A percentile compares a stretch with the other conserved stretches of the same genome.
These are phyloP conservation scores for Nicotiana tomentosiformis DNA, from an alignment of 257 asterid genomes.

Conservation along the genomic window DNA sequence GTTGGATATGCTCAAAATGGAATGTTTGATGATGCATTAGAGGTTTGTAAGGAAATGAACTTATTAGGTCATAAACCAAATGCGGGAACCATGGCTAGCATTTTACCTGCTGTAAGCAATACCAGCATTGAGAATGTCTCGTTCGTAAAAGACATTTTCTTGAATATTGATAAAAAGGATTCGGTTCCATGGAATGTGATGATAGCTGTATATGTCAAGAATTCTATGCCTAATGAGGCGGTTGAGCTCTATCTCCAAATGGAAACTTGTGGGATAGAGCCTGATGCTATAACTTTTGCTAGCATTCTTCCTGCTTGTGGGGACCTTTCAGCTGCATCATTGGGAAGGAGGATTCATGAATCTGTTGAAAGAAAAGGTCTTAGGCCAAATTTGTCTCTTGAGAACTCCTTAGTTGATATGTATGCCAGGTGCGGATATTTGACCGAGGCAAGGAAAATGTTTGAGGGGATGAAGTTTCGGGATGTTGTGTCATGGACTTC, in stretches of 20 bases:
- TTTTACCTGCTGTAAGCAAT: slow-evolving; percentile 66
- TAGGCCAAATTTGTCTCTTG: slow-evolving; percentile 60
- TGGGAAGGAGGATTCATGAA: slow-evolving; percentile 61
- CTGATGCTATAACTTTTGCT: slow-evolving; percentile 61
- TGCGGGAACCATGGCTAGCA: slow-evolving; percentile 92
- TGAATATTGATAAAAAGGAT: slow-evolving; percentile 39
- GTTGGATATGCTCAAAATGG: slow-evolving; percentile 67
- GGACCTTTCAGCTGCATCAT: slow-evolving; percentile 59
- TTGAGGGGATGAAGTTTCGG: slow-evolving; percentile 48
- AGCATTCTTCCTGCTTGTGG: slow-evolving; percentile 95
- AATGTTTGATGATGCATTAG: slow-evolving; percentile 59
- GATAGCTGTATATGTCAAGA: slow-evolving; percentile 60
- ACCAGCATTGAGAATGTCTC: slow-evolving; percentile 53
- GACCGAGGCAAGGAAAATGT: slow-evolving; percentile 72
- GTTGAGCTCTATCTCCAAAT: slow-evolving; percentile 51
- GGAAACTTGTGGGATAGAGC: slow-evolving; percentile 50
- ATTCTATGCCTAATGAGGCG: slow-evolving; percentile 69
- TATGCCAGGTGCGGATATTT: slow-evolving; percentile 88
- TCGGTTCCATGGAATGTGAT: slow-evolving; percentile 87
- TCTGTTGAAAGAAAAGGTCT: slow-evolving; percentile 37
- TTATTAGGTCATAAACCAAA: slow-evolving; percentile 44
- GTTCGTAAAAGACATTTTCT: slow-evolving; percentile 58
- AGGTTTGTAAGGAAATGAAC: slow-evolving; percentile 70
- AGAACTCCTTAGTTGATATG: slow-evolving; percentile 86
- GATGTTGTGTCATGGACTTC: slow-evolving; percentile 96